Evolutionary conservation across 140 eudicot species (phyloP).

Genomic region (Oenanthe javanica): DNA sequence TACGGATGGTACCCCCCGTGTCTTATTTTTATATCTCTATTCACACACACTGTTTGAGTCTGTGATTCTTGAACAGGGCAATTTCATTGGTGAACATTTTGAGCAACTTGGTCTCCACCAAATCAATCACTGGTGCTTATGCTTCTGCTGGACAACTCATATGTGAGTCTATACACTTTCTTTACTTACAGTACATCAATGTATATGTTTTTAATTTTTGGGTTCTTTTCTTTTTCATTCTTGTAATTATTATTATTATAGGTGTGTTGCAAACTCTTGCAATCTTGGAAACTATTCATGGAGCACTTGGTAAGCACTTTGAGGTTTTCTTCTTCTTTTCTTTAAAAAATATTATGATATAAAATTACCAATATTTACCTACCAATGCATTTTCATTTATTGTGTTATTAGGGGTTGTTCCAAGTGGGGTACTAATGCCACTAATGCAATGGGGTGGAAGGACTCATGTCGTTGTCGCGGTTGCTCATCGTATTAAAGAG

Average conservation of each 20-base stretch:
- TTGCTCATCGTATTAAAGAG: slow-evolving; percentile 58
- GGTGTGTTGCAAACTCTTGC: slow-evolving; percentile 72
- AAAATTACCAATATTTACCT: neutral
- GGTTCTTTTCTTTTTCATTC: neutral
- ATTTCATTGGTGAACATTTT: slow-evolving; percentile 38
- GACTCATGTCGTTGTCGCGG: slow-evolving; percentile 66
- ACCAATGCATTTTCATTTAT: neutral
- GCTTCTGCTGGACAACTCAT: slow-evolving; percentile 65
- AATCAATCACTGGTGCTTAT: slow-evolving; percentile 52
- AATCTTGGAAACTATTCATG: slow-evolving; percentile 86
- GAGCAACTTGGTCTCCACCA: slow-evolving; percentile 34
- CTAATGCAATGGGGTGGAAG: slow-evolving; percentile 99
- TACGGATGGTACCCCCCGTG: slow-evolving; percentile 53
- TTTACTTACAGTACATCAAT: neutral
- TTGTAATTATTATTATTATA: slow-evolving; percentile 14
- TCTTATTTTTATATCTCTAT: neutral
- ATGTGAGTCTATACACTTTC: slow-evolving; percentile 29
- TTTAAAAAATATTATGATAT: neutral
- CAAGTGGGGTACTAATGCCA: slow-evolving; percentile 80
- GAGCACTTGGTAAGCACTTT: slow-evolving; percentile 59
- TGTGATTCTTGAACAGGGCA: slow-evolving; percentile 41
- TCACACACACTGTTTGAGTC: neutral
- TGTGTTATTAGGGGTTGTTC: slow-evolving; percentile 62
- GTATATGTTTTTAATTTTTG: neutral
- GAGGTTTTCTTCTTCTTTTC: neutral